Conservation (phyloP, 2,329 filamentous ascomycete genomes). For the Ophiostoma fasciatum region DNA sequence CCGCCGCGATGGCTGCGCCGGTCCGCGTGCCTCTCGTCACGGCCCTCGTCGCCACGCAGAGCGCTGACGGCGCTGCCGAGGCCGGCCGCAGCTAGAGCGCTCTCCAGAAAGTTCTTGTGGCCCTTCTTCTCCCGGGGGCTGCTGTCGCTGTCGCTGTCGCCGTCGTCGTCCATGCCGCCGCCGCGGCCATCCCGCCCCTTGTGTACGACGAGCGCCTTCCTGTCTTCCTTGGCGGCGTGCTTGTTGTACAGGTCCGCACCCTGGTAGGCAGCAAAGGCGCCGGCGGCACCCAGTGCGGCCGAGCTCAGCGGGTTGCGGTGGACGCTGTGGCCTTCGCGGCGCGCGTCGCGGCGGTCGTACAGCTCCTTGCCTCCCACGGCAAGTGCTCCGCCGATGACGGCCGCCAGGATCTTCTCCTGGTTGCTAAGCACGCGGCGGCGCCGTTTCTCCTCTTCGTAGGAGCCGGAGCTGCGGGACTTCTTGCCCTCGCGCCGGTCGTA, state of each 20-base stretch:
- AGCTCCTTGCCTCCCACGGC: slow-evolving; percentile 53
- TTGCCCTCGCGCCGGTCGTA: slow-evolving; percentile 35
- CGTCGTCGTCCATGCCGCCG: slow-evolving; percentile 41
- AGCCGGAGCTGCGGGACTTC: slow-evolving; percentile 32
- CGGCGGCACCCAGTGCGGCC: slow-evolving; percentile 47
- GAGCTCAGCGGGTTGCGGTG: slow-evolving; percentile 45
- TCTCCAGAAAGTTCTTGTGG: slow-evolving; percentile 50
- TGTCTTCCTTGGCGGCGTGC: slow-evolving; percentile 37
- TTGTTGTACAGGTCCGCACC: slow-evolving; percentile 50
- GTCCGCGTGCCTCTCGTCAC: slow-evolving; percentile 22
- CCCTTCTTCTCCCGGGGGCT: slow-evolving; percentile 41
- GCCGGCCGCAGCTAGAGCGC: slow-evolving; percentile 45
- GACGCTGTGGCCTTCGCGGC: slow-evolving; percentile 30
- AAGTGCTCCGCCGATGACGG: slow-evolving; percentile 48
- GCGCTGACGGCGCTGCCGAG: slow-evolving; percentile 47
- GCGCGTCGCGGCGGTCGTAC: slow-evolving; percentile 46
- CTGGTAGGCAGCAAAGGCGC: slow-evolving; percentile 48
- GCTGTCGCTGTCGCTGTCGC: slow-evolving; percentile 43
- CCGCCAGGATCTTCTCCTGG: slow-evolving; percentile 52
- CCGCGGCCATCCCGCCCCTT: slow-evolving; percentile 38
- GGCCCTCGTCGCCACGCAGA: slow-evolving; percentile 30
- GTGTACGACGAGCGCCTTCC: slow-evolving; percentile 36
- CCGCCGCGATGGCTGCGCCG: slow-evolving; percentile 34
- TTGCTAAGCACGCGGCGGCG: slow-evolving; percentile 40
- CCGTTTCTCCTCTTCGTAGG: slow-evolving; percentile 43